Evolutionary conservation across 257 asterid genomes (phyloP), one percentile per base, ranked within the genome.

Genomic region (Anisodus acutangulus): DNA sequence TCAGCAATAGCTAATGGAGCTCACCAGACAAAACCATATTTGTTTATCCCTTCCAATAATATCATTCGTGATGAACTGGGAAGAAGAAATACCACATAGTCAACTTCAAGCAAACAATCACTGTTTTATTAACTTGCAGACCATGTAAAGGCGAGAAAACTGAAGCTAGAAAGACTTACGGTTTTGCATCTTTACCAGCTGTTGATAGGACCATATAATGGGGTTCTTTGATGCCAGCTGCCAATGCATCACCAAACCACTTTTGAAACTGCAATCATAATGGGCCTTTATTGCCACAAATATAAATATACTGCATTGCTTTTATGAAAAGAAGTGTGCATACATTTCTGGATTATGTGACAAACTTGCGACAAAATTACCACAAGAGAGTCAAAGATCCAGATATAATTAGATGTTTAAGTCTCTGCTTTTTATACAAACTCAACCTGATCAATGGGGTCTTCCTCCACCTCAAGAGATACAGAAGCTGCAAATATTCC

Each of bases 1-100:
- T 72, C 47, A 83, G 85, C 49, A 86, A 81, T 47, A 81, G 70
- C 81, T 67, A 86, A 78, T 31, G 79, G 87, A 85, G 64, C 88
- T 88, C 83, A 94, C 98, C 98, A 94, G 86, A 93, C 91, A 82
- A 94, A 93, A 85, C 97, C 92, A 85, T 87, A 90, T 79, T 86
- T 31, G 35, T 31, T 31, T 78, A 91, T 84, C 86, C 94, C 94
- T 89, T 92, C 90, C 85, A 94, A 93, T 91, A 90, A 84, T 45
- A 94, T 93, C 95, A 92, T 90, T 88, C 96, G 93, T 26, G 94
- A 94, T 12, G 97, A 93, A 82, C 97, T 94, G 92, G 57, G 59
- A 22, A 78, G 84, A 64, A 11, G 70, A 62, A 51, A 82, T 17
- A 39, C 47, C 47, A 74, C 19, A 9, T 8, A 6, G 55, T 9